These are phyloP conservation scores for Cyclotella kingstonii DNA, from an alignment of 108 stramenopile genomes.

Conservation along the genomic window DNA sequence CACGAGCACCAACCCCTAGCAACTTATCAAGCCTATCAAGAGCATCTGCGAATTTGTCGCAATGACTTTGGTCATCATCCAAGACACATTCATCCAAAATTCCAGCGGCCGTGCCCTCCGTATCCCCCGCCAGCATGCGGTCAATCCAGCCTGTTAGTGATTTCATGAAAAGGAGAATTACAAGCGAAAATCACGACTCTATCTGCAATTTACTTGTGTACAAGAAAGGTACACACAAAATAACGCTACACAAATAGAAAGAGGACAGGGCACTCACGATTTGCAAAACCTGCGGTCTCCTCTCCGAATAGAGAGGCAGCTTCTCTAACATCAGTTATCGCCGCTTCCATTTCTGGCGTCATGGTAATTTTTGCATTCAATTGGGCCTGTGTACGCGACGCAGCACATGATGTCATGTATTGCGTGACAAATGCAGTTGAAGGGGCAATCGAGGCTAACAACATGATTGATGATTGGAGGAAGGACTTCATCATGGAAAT, in stretches of 20 bases:
- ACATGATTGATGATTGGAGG: too few species aligned
- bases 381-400: constrained; percentile 6
- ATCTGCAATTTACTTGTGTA: too few species aligned
- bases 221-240: not conserved
- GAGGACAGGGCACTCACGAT: constrained; percentile 33
- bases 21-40: constrained; percentile 37
- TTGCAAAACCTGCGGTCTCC: constrained; percentile 52
- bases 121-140: constrained; percentile 29
- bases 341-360: constrained; percentile 46
- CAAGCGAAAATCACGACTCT: too few species aligned
- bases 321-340: constrained; percentile 42
- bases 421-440: constrained; percentile 30
- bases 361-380: constrained; percentile 25
- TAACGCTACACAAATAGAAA: not conserved
- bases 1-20: constrained; percentile 41
- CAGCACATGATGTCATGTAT: not conserved
- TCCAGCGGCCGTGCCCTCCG: constrained; percentile 41
- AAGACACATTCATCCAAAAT: constrained; percentile 49
- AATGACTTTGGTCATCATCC: constrained; percentile 43
- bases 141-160: constrained; percentile 43
- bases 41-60: constrained; percentile 40
- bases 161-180: not conserved
- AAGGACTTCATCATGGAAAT: constrained; percentile 45
- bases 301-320: constrained; percentile 48
- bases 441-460: constrained; percentile 8